Conservation (phyloP, 2,329 filamentous ascomycete species). For the Gaeumannomyces tritici region DNA sequence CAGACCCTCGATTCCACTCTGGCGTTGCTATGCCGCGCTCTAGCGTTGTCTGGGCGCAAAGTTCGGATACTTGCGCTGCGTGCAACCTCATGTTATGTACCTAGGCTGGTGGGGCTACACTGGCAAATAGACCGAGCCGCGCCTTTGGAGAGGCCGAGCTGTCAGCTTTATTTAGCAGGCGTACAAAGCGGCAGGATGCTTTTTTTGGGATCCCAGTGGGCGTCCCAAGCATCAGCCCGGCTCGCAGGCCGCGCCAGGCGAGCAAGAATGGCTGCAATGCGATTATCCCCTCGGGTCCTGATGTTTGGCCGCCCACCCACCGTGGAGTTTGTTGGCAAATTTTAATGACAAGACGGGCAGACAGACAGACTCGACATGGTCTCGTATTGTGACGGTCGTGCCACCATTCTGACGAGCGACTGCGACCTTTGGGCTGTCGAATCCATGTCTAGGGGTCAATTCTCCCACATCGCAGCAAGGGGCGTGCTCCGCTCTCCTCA, state of each 20-base stretch:
- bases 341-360: not conserved
- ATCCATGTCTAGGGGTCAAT: conserved; percentile 5
- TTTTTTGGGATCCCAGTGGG: not conserved
- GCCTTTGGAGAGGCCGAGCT: not conserved
- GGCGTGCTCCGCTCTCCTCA: not conserved
- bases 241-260: not conserved
- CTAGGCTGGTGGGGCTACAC: not conserved
- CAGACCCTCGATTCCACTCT: not conserved
- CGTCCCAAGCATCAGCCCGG: not conserved
- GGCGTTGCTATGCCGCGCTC: not conserved
- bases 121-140: not conserved
- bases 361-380: not conserved
- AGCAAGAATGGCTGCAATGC: not conserved
- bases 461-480: not conserved
- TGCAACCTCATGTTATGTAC: no score
- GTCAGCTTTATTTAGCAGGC: not conserved
- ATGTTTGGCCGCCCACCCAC: not conserved
- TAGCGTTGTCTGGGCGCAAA: not conserved
- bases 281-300: not conserved
- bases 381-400: not conserved
- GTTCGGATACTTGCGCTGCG: not conserved
- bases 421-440: not conserved
- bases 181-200: not conserved
- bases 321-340: not conserved
- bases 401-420: not conserved